Evolutionary conservation across 805 yeast genomes (phyloP).

Genomic region (Wickerhamiella slavikovae): DNA sequence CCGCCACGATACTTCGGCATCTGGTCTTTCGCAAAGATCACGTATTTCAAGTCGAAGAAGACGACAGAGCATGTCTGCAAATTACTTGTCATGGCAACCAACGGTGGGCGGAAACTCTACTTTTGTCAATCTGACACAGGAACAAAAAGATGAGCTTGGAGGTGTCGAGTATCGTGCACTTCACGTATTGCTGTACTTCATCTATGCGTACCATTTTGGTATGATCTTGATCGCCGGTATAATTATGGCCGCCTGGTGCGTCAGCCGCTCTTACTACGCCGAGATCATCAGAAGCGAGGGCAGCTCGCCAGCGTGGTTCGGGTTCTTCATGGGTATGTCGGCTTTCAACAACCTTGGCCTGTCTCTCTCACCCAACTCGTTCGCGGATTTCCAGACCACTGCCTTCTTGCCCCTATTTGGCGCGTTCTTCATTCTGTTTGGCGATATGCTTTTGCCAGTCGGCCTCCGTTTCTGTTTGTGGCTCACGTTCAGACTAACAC

Average conservation of each 20-base stretch:
- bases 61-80: slow-evolving; percentile 14
- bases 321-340: slow-evolving; percentile 60
- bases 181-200: slow-evolving; percentile 40
- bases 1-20: background rate
- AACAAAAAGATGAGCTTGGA: slow-evolving; percentile 84
- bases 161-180: slow-evolving; percentile 93
- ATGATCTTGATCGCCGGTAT: slow-evolving; percentile 43
- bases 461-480: slow-evolving; percentile 64
- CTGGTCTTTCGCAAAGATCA: background rate
- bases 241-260: slow-evolving; percentile 27
- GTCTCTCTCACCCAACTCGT: slow-evolving; percentile 64
- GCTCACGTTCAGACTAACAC: slow-evolving; percentile 48
- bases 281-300: slow-evolving; percentile 30
- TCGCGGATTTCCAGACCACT: slow-evolving; percentile 43
- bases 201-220: slow-evolving; percentile 48
- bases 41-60: background rate
- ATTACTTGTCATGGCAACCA: slow-evolving; percentile 74
- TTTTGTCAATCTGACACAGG: slow-evolving; percentile 59
- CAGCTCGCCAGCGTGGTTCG: slow-evolving; percentile 80
- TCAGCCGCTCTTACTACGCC: slow-evolving; percentile 10
- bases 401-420: slow-evolving; percentile 43
- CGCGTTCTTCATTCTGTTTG: slow-evolving; percentile 61
- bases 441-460: slow-evolving; percentile 90
- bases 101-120: slow-evolving; percentile 86
- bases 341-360: slow-evolving; percentile 73